These are phyloP conservation scores for Sporothrix curviconia DNA, from an alignment of 2,329 filamentous ascomycete genomes.

Conservation along the genomic window DNA sequence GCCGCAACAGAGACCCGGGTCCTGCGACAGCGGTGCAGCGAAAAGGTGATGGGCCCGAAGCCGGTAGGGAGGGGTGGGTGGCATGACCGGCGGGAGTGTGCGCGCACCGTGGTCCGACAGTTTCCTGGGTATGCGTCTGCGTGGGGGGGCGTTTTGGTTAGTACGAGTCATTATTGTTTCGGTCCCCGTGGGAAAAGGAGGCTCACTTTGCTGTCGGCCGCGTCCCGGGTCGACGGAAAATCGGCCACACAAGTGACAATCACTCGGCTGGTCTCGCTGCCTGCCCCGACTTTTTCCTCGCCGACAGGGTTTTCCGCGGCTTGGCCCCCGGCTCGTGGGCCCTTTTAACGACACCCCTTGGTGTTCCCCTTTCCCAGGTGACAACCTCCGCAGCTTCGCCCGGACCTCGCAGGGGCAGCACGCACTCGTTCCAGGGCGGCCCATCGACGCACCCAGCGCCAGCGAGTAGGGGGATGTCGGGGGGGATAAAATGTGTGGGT, in stretches of 20 bases:
- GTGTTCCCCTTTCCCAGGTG: constrained; percentile 94
- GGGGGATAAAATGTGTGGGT: constrained; percentile 65
- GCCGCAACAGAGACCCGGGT: constrained; percentile 84
- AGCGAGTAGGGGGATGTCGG: constrained; percentile 91
- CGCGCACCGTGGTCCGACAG: constrained; percentile 73
- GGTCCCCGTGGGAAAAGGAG: constrained; percentile 1
- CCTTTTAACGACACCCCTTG: constrained; percentile 84
- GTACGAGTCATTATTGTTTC: not conserved
- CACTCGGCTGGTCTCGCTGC: constrained; percentile 52
- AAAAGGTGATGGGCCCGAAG: constrained; percentile 75
- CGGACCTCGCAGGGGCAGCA: constrained; percentile 78
- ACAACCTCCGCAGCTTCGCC: constrained; percentile 89
- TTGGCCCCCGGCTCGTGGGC: constrained; percentile 58
- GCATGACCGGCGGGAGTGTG: constrained; percentile 69
- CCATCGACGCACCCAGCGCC: constrained; percentile 74
- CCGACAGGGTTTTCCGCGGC: constrained; percentile 21
- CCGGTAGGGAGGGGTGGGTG: constrained; percentile 82
- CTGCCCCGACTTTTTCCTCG: constrained; percentile 21
- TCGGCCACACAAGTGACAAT: constrained; percentile 81
- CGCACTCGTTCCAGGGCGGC: constrained; percentile 95
- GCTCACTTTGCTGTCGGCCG: constrained; percentile 65
- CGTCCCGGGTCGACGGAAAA: constrained; percentile 79
- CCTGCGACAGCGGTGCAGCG: constrained; percentile 81
- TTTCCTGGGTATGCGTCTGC: constrained; percentile 71
- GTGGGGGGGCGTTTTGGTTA: not conserved